phyloP scores from a whole-genome alignment of 768 basidiomycete species.

The Xerocomellus chrysenteron region DNA sequence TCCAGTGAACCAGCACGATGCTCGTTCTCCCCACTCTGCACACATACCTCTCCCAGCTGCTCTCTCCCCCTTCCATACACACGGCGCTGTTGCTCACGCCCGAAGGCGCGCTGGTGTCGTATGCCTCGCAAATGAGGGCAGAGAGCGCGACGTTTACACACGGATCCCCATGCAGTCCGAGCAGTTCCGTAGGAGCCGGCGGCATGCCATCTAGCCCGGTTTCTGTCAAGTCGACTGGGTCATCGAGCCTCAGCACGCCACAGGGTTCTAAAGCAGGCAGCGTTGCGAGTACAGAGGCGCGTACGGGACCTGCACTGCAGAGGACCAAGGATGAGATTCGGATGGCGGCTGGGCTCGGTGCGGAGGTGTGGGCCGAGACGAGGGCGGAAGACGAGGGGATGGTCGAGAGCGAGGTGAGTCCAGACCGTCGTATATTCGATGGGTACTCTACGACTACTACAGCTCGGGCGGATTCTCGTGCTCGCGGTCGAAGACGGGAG shows the following conservation, averaged over 20 bases:
- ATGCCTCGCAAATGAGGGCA: conserved; percentile 47
- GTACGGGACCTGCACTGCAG: conserved; percentile 5
- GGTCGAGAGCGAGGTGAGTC: conserved; percentile 74
- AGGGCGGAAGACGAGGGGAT: conserved; percentile 53
- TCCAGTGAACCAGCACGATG: conserved; percentile 40
- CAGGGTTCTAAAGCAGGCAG: conserved; percentile 15
- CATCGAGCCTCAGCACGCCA: conserved; percentile 7
- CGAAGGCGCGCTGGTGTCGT: conserved; percentile 71
- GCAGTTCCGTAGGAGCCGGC: neutral
- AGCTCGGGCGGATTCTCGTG: conserved; percentile 74
- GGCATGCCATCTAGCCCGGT: conserved; percentile 11
- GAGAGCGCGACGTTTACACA: conserved; percentile 1
- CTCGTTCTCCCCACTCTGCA: conserved; percentile 69
- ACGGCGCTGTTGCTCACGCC: conserved; percentile 72
- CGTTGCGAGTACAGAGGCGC: conserved; percentile 4
- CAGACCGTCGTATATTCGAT: neutral
- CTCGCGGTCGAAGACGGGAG: conserved; percentile 53
- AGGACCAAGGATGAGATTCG: conserved; percentile 72
- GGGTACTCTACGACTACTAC: conserved; percentile 1
- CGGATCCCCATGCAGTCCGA: conserved; percentile 4
- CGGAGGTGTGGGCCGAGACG: conserved; percentile 79
- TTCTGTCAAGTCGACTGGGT: conserved; percentile 9
- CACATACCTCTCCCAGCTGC: conserved; percentile 59
- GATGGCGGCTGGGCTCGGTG: conserved; percentile 67
- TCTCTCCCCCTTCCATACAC: conserved; percentile 61